A percentile compares a stretch with the other conserved stretches of the same genome.
These are phyloP conservation scores for Podaxis sp. DNA, from an alignment of 768 basidiomycete species.

Conservation along the genomic window DNA sequence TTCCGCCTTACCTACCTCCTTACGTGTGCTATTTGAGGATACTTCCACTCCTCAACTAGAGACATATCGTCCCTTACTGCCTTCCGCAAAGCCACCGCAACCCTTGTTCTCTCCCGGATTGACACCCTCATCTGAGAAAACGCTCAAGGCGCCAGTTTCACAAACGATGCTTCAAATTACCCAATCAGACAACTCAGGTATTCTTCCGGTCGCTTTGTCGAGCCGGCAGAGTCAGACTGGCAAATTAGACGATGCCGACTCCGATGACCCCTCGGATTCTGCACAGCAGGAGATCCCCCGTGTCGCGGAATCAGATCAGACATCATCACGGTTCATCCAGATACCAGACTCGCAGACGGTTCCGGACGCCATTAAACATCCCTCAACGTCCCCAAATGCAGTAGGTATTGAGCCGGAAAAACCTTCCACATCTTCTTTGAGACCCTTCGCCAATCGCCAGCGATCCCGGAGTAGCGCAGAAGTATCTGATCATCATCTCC, in stretches of 20 bases:
- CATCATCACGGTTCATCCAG: not conserved
- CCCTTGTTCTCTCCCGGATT: not conserved
- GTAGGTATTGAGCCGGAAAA: not conserved
- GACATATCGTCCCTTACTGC: constrained; percentile 39
- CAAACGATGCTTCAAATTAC: not conserved
- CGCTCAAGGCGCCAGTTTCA: not conserved
- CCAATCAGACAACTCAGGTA: not conserved
- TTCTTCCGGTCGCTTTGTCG: not conserved
- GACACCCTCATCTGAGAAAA: constrained; percentile 8
- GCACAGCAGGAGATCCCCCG: not conserved
- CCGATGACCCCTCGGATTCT: not conserved
- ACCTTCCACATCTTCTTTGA: not conserved
- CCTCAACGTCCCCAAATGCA: not conserved
- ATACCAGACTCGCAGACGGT: not conserved
- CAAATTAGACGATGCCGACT: not conserved
- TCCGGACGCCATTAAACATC: not conserved
- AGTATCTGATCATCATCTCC: constrained; percentile 23
- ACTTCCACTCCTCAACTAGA: constrained; percentile 35
- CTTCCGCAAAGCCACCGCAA: constrained; percentile 14
- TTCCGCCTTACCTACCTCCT: constrained; percentile 63
- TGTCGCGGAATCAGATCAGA: not conserved
- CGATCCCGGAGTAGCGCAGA: constrained; percentile 7
- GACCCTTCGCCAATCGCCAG: constrained; percentile 15
- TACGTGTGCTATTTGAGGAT: constrained; percentile 78
- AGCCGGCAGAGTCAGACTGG: not conserved